Evolutionary conservation across 1,139 yeast genomes (phyloP), one percentile per base, ranked within the genome.

Genomic region (Debaryomycetaceae sp.): DNA sequence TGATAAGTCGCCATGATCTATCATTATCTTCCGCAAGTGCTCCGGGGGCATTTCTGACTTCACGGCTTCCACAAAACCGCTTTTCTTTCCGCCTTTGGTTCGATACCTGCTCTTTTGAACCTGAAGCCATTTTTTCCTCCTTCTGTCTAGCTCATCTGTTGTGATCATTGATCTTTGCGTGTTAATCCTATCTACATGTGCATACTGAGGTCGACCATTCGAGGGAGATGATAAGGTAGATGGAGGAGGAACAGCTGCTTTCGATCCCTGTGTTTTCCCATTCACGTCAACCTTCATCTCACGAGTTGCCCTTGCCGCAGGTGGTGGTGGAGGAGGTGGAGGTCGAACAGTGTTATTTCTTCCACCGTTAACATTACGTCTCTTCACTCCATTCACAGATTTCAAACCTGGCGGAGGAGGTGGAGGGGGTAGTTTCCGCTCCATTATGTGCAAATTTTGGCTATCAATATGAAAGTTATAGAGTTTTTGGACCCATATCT

Each of bases 21-120:
- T 76, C 62, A 91, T 83, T 50, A 90, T 87, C 60, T 88, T 89
- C 36, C 99, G 76, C 37, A 93, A 68, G 67, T 91, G 97, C 58
- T 91, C 97, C 0, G 97, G 95, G 0, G 98, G 98, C 93, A 91
- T 85, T 52, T 87, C 91, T 2, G 83, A 80, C 56, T 87, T 88
- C 7, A 78, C 76, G 0, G 88, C 76, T 44, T 75, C 81, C 4
- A 81, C 81, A 47, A 69, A 65, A 6, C 78, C 67, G 22, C 42
- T 46, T 42, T 43, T 66, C 57, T 47, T 65, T 66, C 43, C 44
- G 37, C 37, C 37, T 46, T 42, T 60, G 57, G 38, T 66, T 60
- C 52, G 60, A 55, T 69, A 82, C 49, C 88, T 68, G 41, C 62
- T 65, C 59, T 83, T 85, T 54, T 87, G 95, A 1, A 77, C 45